phyloP scores from a whole-genome alignment of 208 protist species.

The Giardia muris region DNA sequence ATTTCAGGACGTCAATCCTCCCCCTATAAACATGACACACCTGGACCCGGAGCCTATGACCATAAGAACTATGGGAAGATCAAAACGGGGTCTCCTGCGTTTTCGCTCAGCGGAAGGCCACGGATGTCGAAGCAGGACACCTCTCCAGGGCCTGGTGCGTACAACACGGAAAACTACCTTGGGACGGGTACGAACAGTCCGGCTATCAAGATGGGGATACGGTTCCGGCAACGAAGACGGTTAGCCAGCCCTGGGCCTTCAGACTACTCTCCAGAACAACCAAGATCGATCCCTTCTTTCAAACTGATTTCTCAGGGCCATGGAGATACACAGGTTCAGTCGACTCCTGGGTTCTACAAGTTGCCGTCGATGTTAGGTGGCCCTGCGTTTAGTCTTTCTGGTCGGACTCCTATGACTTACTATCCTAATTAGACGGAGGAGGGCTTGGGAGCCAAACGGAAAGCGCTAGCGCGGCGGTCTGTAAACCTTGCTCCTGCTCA shows the following conservation, averaged over 20 bases:
- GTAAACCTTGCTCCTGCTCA: too few species aligned
- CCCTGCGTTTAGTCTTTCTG: background rate
- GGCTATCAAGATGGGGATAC: background rate
- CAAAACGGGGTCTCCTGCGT: background rate
- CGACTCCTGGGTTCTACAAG: background rate
- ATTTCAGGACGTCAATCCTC: background rate
- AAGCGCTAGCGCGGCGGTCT: too few species aligned
- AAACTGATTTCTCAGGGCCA: background rate
- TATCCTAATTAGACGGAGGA: too few species aligned
- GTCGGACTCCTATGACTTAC: background rate
- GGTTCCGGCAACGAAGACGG: background rate
- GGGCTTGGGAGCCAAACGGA: too few species aligned
- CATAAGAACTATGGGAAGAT: background rate
- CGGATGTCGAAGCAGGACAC: background rate
- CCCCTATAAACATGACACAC: background rate
- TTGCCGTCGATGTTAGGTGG: background rate
- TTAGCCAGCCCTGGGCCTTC: background rate
- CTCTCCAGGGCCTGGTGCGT: background rate
- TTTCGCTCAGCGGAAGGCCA: background rate
- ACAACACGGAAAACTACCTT: background rate
- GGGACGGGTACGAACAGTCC: background rate
- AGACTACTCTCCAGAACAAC: background rate
- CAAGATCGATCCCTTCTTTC: background rate
- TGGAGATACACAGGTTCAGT: background rate
- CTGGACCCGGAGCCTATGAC: background rate